These are phyloP conservation scores for Nitzschia inconspicua DNA, from an alignment of 108 stramenopile species.

Conservation along the genomic window DNA sequence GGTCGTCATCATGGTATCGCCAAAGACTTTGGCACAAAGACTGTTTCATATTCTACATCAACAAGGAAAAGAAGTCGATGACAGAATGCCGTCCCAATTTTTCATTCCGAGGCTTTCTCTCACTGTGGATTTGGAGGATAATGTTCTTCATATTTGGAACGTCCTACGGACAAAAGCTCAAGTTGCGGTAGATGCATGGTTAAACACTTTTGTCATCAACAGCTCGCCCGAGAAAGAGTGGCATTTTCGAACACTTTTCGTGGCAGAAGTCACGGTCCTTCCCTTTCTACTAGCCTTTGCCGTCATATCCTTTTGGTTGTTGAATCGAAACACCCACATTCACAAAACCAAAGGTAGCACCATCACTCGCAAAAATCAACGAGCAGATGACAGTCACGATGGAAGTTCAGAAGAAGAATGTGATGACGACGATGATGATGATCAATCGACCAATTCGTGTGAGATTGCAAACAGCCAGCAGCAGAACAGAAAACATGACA, in stretches of 20 bases:
- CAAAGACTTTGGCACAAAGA: no score
- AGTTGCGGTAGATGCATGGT: neutral
- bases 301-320: slow-evolving; percentile 10
- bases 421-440: neutral
- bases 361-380: slow-evolving; percentile 4
- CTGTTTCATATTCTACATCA: no score
- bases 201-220: slow-evolving; percentile 8
- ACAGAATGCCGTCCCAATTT: no score
- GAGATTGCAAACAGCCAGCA: neutral
- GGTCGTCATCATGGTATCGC: no score
- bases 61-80: no score
- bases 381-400: neutral
- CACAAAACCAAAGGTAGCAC: slow-evolving; percentile 9
- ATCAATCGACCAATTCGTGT: neutral
- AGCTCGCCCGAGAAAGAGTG: slow-evolving; percentile 1
- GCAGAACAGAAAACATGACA: neutral
- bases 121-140: no score
- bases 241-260: slow-evolving; percentile 21
- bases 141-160: no score
- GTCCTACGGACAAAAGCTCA: no score
- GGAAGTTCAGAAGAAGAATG: neutral
- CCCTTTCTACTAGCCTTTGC: neutral
- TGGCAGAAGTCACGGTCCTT: slow-evolving; percentile 17
- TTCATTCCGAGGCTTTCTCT: no score
- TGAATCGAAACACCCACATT: slow-evolving; percentile 17